These are phyloP conservation scores for Cynara cardunculus DNA, from an alignment of 129 eudicot species.

Conservation along the genomic window DNA sequence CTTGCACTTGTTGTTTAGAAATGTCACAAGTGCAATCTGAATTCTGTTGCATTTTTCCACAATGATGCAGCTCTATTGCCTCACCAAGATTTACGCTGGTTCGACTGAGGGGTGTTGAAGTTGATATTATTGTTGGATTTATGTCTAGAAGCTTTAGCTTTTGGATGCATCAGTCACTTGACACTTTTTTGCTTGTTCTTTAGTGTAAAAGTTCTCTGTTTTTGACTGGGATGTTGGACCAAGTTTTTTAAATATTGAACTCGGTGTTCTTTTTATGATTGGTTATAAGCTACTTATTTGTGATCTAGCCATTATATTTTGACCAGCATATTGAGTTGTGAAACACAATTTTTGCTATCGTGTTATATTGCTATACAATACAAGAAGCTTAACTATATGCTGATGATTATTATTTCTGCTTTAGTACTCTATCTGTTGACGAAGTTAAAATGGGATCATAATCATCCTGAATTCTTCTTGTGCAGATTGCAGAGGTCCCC, in stretches of 20 bases:
- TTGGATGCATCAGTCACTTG: background rate
- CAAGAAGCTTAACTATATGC: slow-evolving; percentile 6
- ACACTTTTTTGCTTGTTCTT: background rate
- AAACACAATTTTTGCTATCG: slow-evolving; percentile 9
- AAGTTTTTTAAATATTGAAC: background rate
- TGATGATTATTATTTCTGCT: background rate
- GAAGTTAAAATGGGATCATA: background rate
- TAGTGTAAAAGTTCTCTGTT: background rate
- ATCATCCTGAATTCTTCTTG: slow-evolving; percentile 12
- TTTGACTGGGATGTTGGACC: background rate
- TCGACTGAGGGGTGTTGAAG: background rate
- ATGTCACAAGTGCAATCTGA: background rate
- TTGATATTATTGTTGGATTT: background rate
- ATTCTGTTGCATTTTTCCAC: background rate
- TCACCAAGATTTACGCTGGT: background rate
- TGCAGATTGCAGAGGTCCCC: slow-evolving; percentile 93
- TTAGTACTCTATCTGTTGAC: background rate
- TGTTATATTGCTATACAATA: background rate
- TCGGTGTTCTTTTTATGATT: background rate
- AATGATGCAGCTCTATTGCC: background rate
- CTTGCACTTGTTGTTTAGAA: background rate
- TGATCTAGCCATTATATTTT: background rate
- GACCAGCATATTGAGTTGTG: slow-evolving; percentile 7
- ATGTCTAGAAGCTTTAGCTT: background rate
- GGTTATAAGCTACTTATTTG: background rate